A percentile compares a stretch with the other conserved stretches of the same genome.
Evolutionary conservation across 1,139 yeast genomes (phyloP).

Genomic region (Taphrina populina): DNA sequence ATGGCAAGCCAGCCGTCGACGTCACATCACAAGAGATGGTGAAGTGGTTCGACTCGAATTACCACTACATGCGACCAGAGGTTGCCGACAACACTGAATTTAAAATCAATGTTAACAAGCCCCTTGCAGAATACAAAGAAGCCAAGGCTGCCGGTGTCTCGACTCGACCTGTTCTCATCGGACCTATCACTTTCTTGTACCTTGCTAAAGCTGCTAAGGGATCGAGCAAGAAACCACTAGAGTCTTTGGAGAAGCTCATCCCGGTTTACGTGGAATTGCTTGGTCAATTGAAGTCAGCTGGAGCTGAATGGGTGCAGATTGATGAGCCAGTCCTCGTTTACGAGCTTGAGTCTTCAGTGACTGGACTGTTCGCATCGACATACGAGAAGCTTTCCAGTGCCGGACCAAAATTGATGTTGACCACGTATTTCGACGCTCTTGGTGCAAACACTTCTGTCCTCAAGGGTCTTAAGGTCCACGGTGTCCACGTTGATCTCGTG

Average conservation of each 20-base stretch:
- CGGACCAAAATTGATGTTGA: slow-evolving; percentile 73
- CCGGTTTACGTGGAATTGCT: slow-evolving; percentile 91
- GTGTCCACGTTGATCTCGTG: slow-evolving; percentile 94
- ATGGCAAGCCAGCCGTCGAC: slow-evolving; percentile 91
- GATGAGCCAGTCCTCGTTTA: slow-evolving; percentile 97
- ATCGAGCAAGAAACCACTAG: slow-evolving; percentile 71
- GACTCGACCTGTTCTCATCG: slow-evolving; percentile 95
- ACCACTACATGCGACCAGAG: slow-evolving; percentile 99
- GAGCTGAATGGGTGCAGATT: slow-evolving; percentile 92
- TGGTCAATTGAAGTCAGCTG: slow-evolving; percentile 84
- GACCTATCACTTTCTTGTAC: slow-evolving; percentile 92
- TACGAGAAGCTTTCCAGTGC: slow-evolving; percentile 67
- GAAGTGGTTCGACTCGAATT: slow-evolving; percentile 99
- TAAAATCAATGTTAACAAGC: slow-evolving; percentile 94
- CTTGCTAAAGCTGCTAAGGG: slow-evolving; percentile 99
- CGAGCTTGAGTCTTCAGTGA: slow-evolving; percentile 81
- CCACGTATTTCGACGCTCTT: slow-evolving; percentile 97
- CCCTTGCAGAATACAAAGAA: slow-evolving; percentile 95
- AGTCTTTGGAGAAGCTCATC: slow-evolving; percentile 84
- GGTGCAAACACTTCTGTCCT: slow-evolving; percentile 92
- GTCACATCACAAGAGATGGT: slow-evolving; percentile 92
- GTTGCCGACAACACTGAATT: slow-evolving; percentile 91
- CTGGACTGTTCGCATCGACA: slow-evolving; percentile 83
- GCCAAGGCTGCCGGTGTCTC: slow-evolving; percentile 94
- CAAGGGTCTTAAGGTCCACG: slow-evolving; percentile 86